Base-by-base conservation (phyloP, 2,329 filamentous ascomycete species). In the Didymella pinodella region DNA sequence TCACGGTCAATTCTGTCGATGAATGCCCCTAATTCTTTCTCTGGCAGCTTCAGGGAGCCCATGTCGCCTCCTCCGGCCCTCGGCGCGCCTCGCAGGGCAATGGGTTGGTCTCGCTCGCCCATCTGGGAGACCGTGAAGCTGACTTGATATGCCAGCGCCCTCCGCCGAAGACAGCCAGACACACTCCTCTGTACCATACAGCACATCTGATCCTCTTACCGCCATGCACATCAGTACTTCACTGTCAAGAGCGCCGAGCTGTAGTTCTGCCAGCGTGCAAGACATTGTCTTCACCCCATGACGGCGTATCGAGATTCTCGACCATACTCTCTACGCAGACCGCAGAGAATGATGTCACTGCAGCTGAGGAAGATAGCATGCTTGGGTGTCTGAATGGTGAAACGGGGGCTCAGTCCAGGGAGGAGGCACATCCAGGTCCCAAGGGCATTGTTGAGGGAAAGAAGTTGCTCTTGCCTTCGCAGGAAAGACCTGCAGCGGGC, bases 1-100 rank as follows among this genome's bases (percentile, higher is more conserved):
- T 49, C 48, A 50, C 57, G 43, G 55, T 50, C 41, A 44, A 49
- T 54, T 44, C 61, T 61, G 65, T 75, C 72, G 64, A 76, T 77
- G 75, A 77, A 77, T 77, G 75, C 74, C 69, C 73, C 68, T 69
- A 54, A 60, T 64, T 61, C 57, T 66, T 54, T 66, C 49, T 65
- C 70, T 74, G 69, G 67, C 63, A 62, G 65, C 65, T 66, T 65
- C 68, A 73, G 69, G 75, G 73, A 74, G 71, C 64, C 60, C 64
- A 36, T 62, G 62, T 60, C 65, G 70, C 65, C 59, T 65, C 52
- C 60, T 64, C 50, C 56, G 62, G 46, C 50, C 54, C 58, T 45
- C 48, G 48, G 60, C 64, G 58, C 64, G 59, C 52, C 55, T 65
- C 31, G 50, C 59, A 57, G 20, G 31, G 34, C 51, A 53, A 53